Evolutionary conservation across 2,329 filamentous ascomycete species (phyloP), one percentile per base, ranked within the genome.

Genomic region (Hypoxylon sp.): DNA sequence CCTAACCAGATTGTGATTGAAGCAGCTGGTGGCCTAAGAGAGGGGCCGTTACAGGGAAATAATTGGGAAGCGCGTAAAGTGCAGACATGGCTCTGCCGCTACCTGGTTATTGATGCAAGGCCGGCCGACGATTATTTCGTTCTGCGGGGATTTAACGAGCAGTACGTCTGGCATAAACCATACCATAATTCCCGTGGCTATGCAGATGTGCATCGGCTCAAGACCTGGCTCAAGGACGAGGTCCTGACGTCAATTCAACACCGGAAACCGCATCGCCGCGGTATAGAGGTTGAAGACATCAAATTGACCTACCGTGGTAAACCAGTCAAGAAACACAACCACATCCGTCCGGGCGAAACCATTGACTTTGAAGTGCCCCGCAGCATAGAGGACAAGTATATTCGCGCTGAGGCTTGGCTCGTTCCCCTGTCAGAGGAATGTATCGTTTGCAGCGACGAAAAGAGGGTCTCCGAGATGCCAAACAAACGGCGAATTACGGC

Each of bases 371-470:
- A 74, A 11, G 66, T 81, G 6, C 62, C 70, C 3, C 70, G 68
- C 11, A 63, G 67, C 14, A 63, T 72, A 2, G 73, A 74, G 19
- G 74, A 76, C 25, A 61, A 45, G 2, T 78, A 78, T 34, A 60
- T 74, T 12, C 53, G 63, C 23, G 74, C 72, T 19, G 78, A 81
- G 61, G 70, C 74, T 1, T 78, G 76, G 76, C 72, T 80, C 2
- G 62, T 79, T n/a, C 69, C 68, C 2, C 39, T 50, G 12, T 73
- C 73, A 0, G 74, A 76, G 53, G 73, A 65, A 12, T 81, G 79
- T 62, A 61, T 67, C 21, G 72, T 78, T 12, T 80, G 79, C 56
- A 63, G 73, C 19, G 78, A 80, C 43, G 74, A 76, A 29, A 80
- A 78, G 68, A 71, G 70, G 30, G 65, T 75, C 5, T 75, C 72